Evolutionary conservation across 306 rosid species (phyloP), one percentile per base, ranked within the genome.

Genomic region (Cucurbita moschata): DNA sequence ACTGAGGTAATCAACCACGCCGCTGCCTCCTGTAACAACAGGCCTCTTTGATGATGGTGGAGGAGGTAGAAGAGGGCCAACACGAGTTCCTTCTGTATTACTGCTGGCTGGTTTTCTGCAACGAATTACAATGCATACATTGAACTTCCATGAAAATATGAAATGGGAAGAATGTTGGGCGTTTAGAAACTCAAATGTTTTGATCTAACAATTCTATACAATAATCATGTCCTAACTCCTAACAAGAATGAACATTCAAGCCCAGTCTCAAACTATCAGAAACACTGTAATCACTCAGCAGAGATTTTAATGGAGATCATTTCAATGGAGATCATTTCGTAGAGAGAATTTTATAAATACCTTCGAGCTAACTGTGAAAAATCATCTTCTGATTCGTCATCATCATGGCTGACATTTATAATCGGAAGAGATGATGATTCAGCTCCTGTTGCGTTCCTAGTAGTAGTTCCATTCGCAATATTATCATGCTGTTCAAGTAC

Each of bases 311-410:
- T 50, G 60, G 47, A 50, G 7, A 50, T 26, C 14, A 13, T 65
- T n/a, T 26, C 13, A 49, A 49, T 50, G 60, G 47, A 50, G 7
- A 50, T 26, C 14, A 13, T 65, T n/a, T 26, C 13, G 23, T 19
- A 52, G 15, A 65, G 69, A 52, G 51, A 72, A 18, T 53, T 72
- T 53, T 5, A 40, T 11, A 54, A 39, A 42, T 81, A 94, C 99
- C 97, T 87, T 73, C 77, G 92, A 74, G 99, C 96, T 70, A 95
- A 83, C 75, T 89, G 97, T 77, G 87, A 68, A 80, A 91, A 87
- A 76, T 95, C 96, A 71, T 95, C 99, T 70, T 89, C 97, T 2
- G 89, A 69, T 52, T 91, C 91, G 58, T 91, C 97, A 72, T 95
- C 97, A 76, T 95, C 97, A 23, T 85, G 97, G 81, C 68, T 83